Conservation (phyloP, 78 protist genomes). For the Monosiga brevicollis region DNA sequence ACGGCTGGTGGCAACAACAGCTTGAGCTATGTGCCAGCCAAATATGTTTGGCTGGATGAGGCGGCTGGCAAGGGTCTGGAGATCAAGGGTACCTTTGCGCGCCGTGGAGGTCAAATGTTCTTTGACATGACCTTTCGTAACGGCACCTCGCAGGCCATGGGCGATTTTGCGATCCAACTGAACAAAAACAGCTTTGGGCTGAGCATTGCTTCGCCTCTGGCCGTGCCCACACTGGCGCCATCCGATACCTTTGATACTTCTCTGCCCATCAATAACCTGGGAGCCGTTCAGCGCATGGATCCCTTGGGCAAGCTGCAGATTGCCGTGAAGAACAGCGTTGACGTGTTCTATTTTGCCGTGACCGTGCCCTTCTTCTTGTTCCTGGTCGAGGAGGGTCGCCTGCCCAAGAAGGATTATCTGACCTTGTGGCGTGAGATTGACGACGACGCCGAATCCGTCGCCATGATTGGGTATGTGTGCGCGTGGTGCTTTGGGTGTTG, state of each 20-base stretch:
- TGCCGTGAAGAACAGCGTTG: conserved; percentile 51
- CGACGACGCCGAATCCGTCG: neutral
- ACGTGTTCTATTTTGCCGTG: conserved; percentile 35
- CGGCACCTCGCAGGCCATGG: conserved; percentile 20
- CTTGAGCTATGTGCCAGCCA: neutral
- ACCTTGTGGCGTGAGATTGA: neutral
- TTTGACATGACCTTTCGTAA: conserved; percentile 35
- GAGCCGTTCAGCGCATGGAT: conserved; percentile 4
- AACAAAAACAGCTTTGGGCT: conserved; percentile 37
- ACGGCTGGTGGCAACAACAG: neutral
- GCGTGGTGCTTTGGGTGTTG: too few species aligned
- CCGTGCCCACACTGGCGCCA: neutral
- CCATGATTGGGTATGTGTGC: too few species aligned
- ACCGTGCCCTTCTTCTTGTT: neutral
- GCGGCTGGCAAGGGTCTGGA: conserved; percentile 43
- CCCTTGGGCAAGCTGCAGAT: conserved; percentile 31
- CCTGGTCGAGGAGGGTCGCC: conserved; percentile 18
- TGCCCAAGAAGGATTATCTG: too few species aligned
- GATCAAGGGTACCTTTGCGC: conserved; percentile 19
- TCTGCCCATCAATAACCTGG: conserved; percentile 22
- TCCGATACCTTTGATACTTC: conserved; percentile 2
- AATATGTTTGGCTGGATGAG: neutral
- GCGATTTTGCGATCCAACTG: conserved; percentile 31
- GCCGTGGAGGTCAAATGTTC: conserved; percentile 8
- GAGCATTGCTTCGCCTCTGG: neutral